Evolutionary conservation across 768 basidiomycete genomes (phyloP).

Genomic region (Russula abietina): DNA sequence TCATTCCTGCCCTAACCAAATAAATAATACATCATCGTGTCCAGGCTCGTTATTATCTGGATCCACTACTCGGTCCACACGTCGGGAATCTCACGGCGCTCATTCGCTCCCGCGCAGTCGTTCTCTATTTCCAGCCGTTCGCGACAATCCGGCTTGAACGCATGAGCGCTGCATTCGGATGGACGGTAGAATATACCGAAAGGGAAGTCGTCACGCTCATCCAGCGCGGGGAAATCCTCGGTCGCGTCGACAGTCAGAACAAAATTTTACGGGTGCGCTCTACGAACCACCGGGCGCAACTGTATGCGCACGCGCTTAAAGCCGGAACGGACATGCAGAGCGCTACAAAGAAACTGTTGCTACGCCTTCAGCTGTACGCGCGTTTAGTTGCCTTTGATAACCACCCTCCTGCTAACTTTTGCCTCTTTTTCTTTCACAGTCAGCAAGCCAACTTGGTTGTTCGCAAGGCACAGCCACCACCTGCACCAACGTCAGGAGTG

Average conservation of each 20-base stretch:
- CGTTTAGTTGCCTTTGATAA: neutral
- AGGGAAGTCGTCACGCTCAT: conserved; percentile 72
- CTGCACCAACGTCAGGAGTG: neutral
- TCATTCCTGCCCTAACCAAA: no score
- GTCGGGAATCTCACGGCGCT: conserved; percentile 55
- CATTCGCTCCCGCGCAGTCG: conserved; percentile 71
- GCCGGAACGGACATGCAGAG: conserved; percentile 65
- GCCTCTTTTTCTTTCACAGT: conserved; percentile 35
- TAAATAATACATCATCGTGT: no score
- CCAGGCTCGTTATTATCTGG: conserved; percentile 71
- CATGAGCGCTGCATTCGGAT: conserved; percentile 85
- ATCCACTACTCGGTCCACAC: conserved; percentile 71
- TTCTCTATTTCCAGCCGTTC: conserved; percentile 90
- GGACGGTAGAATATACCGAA: conserved; percentile 66
- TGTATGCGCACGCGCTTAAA: conserved; percentile 72
- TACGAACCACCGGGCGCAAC: conserved; percentile 68
- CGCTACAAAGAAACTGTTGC: conserved; percentile 69
- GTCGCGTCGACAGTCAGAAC: conserved; percentile 83
- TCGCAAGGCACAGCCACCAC: conserved; percentile 47
- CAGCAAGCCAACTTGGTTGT: conserved; percentile 78
- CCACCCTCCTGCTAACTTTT: neutral
- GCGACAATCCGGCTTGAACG: conserved; percentile 72
- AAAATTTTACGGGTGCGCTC: conserved; percentile 82
- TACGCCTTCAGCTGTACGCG: conserved; percentile 77
- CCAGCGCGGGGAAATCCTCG: conserved; percentile 69